Percentiles rank a stretch among this genome's conserved stretches.
phyloP scores from a whole-genome alignment of 345 rosid species.

The Salix viminalis region DNA sequence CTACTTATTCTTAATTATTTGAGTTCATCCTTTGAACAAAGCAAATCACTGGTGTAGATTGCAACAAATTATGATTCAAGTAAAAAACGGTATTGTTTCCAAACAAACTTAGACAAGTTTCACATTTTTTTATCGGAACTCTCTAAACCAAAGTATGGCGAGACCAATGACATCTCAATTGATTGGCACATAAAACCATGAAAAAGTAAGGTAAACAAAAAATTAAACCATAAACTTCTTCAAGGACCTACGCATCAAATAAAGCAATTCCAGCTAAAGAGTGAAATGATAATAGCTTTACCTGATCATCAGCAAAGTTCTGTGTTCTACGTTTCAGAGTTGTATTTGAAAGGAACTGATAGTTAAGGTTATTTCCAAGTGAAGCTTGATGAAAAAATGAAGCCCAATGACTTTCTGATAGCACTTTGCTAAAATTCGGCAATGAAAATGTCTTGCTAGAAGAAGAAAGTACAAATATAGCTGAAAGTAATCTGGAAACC shows the following conservation, averaged over 20 bases:
- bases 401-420: conserved; percentile 85
- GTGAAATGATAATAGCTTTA: conserved; percentile 14
- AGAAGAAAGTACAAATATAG: conserved; percentile 54
- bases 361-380: conserved; percentile 64
- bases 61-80: too few species aligned
- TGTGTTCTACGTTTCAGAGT: conserved; percentile 31
- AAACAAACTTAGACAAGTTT: too few species aligned
- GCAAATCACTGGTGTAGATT: too few species aligned
- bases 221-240: background rate
- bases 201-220: background rate
- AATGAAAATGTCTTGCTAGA: conserved; percentile 42
- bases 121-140: background rate
- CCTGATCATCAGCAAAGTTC: conserved; percentile 38
- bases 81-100: too few species aligned
- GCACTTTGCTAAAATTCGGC: conserved; percentile 39
- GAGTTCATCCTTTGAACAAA: too few species aligned
- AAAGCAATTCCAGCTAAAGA: background rate
- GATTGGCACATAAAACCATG: background rate
- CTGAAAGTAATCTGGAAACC: conserved; percentile 80
- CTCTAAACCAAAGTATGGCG: background rate
- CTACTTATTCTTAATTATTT: too few species aligned
- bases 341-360: conserved; percentile 51
- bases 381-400: conserved; percentile 96
- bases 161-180: background rate
- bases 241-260: background rate